Evolutionary conservation across 2,329 filamentous ascomycete genomes (phyloP).

Genomic region (Fusarium anguioides): DNA sequence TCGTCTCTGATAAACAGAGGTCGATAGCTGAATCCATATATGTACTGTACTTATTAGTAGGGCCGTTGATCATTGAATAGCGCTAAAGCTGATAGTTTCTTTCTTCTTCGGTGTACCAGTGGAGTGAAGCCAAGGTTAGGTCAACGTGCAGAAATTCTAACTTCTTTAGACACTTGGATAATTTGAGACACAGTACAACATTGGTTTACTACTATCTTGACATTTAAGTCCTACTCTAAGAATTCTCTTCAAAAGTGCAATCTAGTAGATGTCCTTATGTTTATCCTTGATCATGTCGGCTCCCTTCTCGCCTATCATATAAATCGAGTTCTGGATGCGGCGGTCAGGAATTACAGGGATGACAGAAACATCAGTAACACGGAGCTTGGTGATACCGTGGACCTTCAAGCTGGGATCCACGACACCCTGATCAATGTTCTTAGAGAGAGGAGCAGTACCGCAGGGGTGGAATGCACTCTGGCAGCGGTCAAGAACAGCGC

Average conservation of each 20-base stretch:
- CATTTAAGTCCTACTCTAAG: background rate
- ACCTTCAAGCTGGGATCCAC: constrained; percentile 63
- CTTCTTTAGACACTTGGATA: background rate
- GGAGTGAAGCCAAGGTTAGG: background rate
- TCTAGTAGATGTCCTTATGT: background rate
- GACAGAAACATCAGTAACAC: constrained; percentile 66
- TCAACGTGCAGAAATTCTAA: background rate
- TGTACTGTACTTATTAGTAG: no score
- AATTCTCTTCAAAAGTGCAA: background rate
- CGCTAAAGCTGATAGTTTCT: background rate
- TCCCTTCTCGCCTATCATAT: constrained; percentile 68
- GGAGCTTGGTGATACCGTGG: constrained; percentile 63
- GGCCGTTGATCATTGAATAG: background rate
- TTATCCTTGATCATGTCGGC: background rate
- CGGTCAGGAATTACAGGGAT: constrained; percentile 67
- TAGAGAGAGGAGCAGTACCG: constrained; percentile 64
- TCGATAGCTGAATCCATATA: background rate
- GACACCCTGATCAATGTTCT: constrained; percentile 59
- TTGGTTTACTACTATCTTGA: background rate
- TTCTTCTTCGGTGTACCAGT: background rate
- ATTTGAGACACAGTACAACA: background rate
- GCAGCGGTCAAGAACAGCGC: constrained; percentile 64
- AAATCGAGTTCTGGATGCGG: constrained; percentile 69
- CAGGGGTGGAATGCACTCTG: constrained; percentile 71
- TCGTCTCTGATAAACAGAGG: background rate